Base-by-base conservation (phyloP, 1,284 basidiomycete species). In the Fomitopsis betulina region DNA sequence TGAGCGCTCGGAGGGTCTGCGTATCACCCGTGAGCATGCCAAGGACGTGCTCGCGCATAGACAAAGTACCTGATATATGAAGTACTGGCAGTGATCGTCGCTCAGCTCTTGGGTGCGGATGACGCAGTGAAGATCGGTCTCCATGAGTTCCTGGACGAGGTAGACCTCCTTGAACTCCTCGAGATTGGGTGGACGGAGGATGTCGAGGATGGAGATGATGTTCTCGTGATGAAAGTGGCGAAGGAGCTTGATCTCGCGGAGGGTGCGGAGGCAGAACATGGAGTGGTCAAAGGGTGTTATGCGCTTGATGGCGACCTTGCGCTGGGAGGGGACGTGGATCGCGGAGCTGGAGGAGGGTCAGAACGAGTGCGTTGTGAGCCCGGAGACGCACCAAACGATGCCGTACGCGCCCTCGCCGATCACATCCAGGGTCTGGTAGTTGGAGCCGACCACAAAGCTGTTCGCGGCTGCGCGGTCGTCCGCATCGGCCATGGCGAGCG, bases 1-100 rank as follows among this genome's bases (percentile, higher is more conserved):
- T 97, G 57, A 97, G 76, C 0, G 92, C 94, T 37, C 94, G 81
- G 1, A 96, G 82, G 0, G 93, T 92, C 85, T 93, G 69, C 47
- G n/a, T 33, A 8, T 30, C 25, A 42, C 45, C 51, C 38, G 33
- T 42, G 13, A 51, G 30, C 19, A 21, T 50, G 38, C 12, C 33
- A 13, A 38, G 53, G 25, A 47, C 12, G 39, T 21, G 23, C 45
- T 15, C 43, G 47, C 6, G 37, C 1, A 40, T 33, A 13, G 1
- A 65, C 73, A 84, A n/a, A n/a, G n/a, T 83, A 89, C 90, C 80
- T 96, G 94, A 72, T 97, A 96, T 64, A 96, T 89, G 72, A 96
- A 96, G 73, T 97, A 97, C 73, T 96, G 94, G 68, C 87, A 94
- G 72, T 96, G 96, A 71, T 96, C 93, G 68, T 95, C 91, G 58